These are phyloP conservation scores for Aphanomyces astaci DNA, from an alignment of 352 stramenopile species.

Conservation along the genomic window DNA sequence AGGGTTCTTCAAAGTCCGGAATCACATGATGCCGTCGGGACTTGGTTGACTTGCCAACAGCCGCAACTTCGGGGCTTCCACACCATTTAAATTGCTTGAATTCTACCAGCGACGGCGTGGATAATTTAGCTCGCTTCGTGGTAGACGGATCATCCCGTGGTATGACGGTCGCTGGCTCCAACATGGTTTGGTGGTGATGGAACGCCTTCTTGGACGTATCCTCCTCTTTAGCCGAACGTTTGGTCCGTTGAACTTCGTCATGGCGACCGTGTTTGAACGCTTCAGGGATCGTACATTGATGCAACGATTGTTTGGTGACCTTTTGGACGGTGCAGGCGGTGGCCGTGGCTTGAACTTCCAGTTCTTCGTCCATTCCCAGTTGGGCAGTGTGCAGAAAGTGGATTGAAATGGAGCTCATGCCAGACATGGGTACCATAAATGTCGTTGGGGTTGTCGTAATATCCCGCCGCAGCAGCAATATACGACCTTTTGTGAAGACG, in stretches of 20 bases:
- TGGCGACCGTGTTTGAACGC: not conserved
- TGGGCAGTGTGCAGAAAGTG: not conserved
- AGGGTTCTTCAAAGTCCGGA: too few species aligned
- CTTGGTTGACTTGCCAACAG: not conserved
- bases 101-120: not conserved
- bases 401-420: not conserved
- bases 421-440: not conserved
- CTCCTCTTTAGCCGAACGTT: too few species aligned
- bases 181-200: not conserved
- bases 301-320: not conserved
- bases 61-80: not conserved
- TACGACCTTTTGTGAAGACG: not conserved
- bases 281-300: conserved; percentile 16
- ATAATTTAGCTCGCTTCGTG: not conserved
- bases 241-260: too few species aligned
- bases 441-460: not conserved
- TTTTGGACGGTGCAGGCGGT: not conserved
- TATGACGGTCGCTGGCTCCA: too few species aligned
- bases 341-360: not conserved
- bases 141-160: too few species aligned
- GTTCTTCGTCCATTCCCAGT: not conserved
- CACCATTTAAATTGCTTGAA: not conserved
- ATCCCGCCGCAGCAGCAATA: not conserved
- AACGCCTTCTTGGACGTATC: too few species aligned
- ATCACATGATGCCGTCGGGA: not conserved